A percentile compares a stretch with the other conserved stretches of the same genome.
Conservation (phyloP, 2,329 filamentous ascomycete genomes). For the Colletotrichum camelliae region DNA sequence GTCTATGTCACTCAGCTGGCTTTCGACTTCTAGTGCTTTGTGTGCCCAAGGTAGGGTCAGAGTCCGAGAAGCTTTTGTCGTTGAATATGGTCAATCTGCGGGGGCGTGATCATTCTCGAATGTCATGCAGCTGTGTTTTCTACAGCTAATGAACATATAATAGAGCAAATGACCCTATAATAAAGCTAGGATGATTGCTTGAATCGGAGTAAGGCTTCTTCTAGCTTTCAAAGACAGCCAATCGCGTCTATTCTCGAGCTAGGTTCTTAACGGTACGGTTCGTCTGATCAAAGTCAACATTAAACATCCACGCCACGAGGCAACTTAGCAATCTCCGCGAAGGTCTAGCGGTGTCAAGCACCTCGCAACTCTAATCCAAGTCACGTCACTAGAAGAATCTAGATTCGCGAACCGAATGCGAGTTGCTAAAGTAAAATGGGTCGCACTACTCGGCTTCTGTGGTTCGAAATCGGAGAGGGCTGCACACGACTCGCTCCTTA, state of each 20-base stretch:
- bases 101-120: neutral
- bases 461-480: neutral
- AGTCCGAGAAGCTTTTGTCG: neutral
- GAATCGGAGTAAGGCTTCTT: neutral
- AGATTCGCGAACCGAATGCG: neutral
- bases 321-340: neutral
- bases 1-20: accelerated
- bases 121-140: neutral
- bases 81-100: neutral
- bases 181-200: neutral
- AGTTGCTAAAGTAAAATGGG: neutral
- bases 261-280: neutral
- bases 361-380: neutral
- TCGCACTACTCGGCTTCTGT: neutral
- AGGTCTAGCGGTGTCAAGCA: neutral
- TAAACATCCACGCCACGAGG: neutral
- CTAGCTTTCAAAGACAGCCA: neutral
- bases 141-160: neutral
- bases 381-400: neutral
- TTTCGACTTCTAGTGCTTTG: neutral
- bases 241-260: neutral
- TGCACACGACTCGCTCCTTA: neutral
- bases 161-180: neutral
- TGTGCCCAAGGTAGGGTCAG: neutral
- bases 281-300: neutral